Conservation (phyloP, 495 filamentous ascomycete genomes). For the Podospora sp. region DNA sequence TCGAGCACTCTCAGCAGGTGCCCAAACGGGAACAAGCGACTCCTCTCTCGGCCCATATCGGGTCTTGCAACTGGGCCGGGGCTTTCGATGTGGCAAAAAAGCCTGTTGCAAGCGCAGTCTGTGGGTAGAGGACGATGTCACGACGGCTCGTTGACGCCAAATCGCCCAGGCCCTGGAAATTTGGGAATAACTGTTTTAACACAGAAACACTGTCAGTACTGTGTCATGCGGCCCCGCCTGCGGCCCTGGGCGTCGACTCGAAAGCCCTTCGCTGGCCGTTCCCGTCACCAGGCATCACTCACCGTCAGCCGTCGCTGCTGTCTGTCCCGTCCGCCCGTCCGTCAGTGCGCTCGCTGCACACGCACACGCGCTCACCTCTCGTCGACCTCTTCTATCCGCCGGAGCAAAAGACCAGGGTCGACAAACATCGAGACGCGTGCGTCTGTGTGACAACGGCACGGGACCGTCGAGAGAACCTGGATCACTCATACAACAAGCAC, state of each 20-base stretch:
- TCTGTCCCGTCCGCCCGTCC: not conserved
- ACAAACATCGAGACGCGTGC: not conserved
- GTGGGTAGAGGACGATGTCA: conserved; percentile 22
- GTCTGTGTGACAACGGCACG: not conserved
- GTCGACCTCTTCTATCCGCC: not conserved
- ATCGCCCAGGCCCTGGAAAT: not conserved
- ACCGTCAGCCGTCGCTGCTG: not conserved
- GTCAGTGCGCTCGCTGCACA: not conserved
- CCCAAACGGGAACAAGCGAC: conserved; percentile 9
- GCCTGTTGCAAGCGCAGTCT: conserved; percentile 7
- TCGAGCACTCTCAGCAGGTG: not conserved
- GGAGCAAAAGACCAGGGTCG: not conserved
- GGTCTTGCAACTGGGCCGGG: not conserved
- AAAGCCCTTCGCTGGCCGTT: not conserved
- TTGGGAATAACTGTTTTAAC: conserved; percentile 9
- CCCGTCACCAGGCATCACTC: not conserved
- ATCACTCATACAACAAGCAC: not conserved
- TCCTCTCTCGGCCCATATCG: not conserved
- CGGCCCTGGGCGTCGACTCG: conserved; percentile 10
- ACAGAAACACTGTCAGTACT: too few relatives aligned
- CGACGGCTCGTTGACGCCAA: conserved; percentile 19
- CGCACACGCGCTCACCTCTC: not conserved
- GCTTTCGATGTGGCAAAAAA: conserved; percentile 5
- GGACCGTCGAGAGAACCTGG: not conserved
- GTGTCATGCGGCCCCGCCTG: conserved; percentile 21